Conservation (phyloP, 2,329 filamentous ascomycete genomes). For the Aaosphaeria arxii region DNA sequence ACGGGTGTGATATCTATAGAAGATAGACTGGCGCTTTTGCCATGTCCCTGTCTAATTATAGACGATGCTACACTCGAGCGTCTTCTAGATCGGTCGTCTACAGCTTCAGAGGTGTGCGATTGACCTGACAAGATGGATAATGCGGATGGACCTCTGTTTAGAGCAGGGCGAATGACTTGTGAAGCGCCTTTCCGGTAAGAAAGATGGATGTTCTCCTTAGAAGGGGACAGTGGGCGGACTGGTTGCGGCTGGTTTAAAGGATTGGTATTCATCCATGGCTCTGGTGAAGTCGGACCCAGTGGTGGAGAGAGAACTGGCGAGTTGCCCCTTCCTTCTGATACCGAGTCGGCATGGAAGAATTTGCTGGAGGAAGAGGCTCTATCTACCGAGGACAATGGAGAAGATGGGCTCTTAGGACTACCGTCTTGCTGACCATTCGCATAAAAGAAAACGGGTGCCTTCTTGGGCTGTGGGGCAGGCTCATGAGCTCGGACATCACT, state of each 20-base stretch:
- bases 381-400: slow-evolving; percentile 29
- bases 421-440: slow-evolving; percentile 49
- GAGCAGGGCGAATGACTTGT: slow-evolving; percentile 44
- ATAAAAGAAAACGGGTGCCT: slow-evolving; percentile 50
- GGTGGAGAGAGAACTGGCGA: slow-evolving; percentile 33
- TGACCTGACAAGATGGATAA: slow-evolving; percentile 29
- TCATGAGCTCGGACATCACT: slow-evolving; percentile 60
- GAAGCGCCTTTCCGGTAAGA: slow-evolving; percentile 50
- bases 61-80: slow-evolving; percentile 32
- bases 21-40: slow-evolving; percentile 42
- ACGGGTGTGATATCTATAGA: slow-evolving; percentile 42
- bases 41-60: slow-evolving; percentile 27
- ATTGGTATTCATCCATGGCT: slow-evolving; percentile 13
- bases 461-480: slow-evolving; percentile 32
- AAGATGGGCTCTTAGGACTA: slow-evolving; percentile 22
- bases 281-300: slow-evolving; percentile 21
- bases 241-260: slow-evolving; percentile 14
- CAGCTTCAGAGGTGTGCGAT: slow-evolving; percentile 16
- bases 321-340: slow-evolving; percentile 37
- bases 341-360: slow-evolving; percentile 70
- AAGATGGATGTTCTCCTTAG: slow-evolving; percentile 47
- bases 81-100: slow-evolving; percentile 18
- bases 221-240: slow-evolving; percentile 42
- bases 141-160: slow-evolving; percentile 27
- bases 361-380: slow-evolving; percentile 45